Percentiles rank a stretch among this genome's conserved stretches.
Evolutionary conservation across 345 rosid genomes (phyloP).

Genomic region (Linum tenue): DNA sequence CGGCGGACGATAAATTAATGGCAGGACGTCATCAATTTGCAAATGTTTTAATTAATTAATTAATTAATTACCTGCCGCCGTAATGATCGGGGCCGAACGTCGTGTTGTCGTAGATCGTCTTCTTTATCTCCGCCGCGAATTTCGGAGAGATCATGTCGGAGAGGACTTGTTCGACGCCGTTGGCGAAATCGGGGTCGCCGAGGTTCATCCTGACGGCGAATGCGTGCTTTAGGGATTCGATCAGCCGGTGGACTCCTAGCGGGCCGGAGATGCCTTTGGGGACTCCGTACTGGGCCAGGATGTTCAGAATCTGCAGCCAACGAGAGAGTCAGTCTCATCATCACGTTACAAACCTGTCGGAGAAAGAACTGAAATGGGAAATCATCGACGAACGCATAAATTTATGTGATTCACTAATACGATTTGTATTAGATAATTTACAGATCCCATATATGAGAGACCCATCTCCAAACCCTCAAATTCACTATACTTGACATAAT

Average conservation of each 20-base stretch:
- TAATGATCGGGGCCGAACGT: conserved; percentile 44
- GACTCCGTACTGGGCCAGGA: conserved; percentile 38
- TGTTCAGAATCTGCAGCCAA: conserved; percentile 36
- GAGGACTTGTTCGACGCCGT: conserved; percentile 26
- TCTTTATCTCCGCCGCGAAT: conserved; percentile 36
- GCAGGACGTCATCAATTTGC: not conserved
- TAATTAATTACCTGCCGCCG: conserved; percentile 37
- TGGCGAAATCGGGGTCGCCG: conserved; percentile 51
- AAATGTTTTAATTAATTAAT: not conserved
- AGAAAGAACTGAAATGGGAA: no score
- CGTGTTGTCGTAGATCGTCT: conserved; percentile 36
- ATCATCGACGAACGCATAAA: no score
- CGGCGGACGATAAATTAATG: not conserved
- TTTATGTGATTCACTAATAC: no score
- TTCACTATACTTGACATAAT: no score
- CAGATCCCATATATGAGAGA: no score
- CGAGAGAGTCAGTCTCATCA: not conserved
- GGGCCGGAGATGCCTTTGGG: conserved; percentile 33
- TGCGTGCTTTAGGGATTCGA: conserved; percentile 58
- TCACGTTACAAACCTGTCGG: no score
- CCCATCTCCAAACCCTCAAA: no score
- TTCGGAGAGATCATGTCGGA: conserved; percentile 49
- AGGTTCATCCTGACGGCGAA: conserved; percentile 59
- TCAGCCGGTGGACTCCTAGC: conserved; percentile 42
- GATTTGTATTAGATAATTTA: no score